Base-by-base conservation (phyloP, 2,329 filamentous ascomycete genomes). In the Pseudogymnoascus sp. region DNA sequence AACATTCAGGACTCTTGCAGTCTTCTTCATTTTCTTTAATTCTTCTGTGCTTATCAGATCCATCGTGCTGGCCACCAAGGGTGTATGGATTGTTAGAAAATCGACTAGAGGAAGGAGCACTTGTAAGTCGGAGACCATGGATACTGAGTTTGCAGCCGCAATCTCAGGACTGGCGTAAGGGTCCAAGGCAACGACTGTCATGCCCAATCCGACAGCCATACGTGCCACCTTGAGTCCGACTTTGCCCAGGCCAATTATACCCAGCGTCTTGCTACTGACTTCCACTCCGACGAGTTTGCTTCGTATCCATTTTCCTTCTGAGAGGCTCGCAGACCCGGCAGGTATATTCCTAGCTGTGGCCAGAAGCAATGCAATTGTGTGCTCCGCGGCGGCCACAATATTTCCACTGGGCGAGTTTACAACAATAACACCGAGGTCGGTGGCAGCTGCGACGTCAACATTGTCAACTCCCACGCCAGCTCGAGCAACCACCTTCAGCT, bases 401-500 rank as follows among this genome's bases (percentile, higher is more conserved):
- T 95, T 95, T 1, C 90, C 90, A 16, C 84, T 84, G 0, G 90
- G 90, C 25, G 85, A 88, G 74, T 93, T 95, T 63, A 93, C 87
- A 1, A 95, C 90, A 60, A 93, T 87, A 65, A 93, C 86, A 18
- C 90, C 90, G 62, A 86, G 79, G 40, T 82, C 80, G 0, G 89
- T 93, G 2, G 90, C 90, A 6, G 85, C 84, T 36, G 84, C 79
- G 0, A 93, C 87, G 71, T 93, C 82, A 59, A 95, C 90, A 76
- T 93, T 93, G 76, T 93, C 89, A 23, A 93, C 89, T 34, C 89
- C 90, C 1, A 93, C 90, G 11, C 90, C 90, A 11, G 90, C 90
- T 65, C 90, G 81, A 2, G 89, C 90, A 21, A 95, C 89, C 7
- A 93, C 90, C 67, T 88, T 88, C 61, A 93, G 80, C 64, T 85